Evolutionary conservation across 768 basidiomycete genomes (phyloP).

Genomic region (Holtermannia corniformis): DNA sequence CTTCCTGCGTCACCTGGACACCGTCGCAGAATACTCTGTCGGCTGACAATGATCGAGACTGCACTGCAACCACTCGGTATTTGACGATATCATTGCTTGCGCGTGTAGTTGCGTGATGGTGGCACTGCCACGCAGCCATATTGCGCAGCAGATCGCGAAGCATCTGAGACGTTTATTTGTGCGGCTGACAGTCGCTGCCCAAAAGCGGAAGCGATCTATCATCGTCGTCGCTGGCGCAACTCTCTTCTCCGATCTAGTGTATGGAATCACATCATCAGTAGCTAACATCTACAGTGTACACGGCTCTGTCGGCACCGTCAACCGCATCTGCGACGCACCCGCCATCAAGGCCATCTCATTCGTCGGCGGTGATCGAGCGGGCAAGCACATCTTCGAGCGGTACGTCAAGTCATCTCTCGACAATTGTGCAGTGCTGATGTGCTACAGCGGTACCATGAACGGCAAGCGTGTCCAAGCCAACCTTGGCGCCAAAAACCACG

Average conservation of each 20-base stretch:
- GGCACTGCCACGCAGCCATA: no score
- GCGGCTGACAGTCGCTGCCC: no score
- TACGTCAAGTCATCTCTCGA: slow-evolving; percentile 12
- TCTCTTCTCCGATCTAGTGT: background rate
- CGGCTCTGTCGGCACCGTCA: slow-evolving; percentile 79
- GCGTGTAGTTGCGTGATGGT: no score
- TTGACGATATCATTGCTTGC: no score
- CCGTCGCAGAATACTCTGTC: no score
- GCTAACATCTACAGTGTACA: slow-evolving; percentile 55
- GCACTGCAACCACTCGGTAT: no score
- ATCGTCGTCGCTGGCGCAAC: no score
- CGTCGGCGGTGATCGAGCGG: slow-evolving; percentile 87
- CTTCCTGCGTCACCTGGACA: no score
- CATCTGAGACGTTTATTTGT: no score
- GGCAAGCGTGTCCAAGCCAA: slow-evolving; percentile 81
- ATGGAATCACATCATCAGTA: background rate
- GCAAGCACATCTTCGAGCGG: slow-evolving; percentile 88
- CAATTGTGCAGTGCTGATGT: background rate
- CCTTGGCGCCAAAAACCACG: slow-evolving; percentile 96
- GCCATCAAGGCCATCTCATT: slow-evolving; percentile 90
- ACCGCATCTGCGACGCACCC: slow-evolving; percentile 81
- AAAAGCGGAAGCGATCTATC: no score
- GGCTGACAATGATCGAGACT: no score
- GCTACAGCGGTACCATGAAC: slow-evolving; percentile 57
- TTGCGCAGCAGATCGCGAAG: no score